phyloP scores from a whole-genome alignment of 805 yeast genomes.

The Ogataea populi-albae region DNA sequence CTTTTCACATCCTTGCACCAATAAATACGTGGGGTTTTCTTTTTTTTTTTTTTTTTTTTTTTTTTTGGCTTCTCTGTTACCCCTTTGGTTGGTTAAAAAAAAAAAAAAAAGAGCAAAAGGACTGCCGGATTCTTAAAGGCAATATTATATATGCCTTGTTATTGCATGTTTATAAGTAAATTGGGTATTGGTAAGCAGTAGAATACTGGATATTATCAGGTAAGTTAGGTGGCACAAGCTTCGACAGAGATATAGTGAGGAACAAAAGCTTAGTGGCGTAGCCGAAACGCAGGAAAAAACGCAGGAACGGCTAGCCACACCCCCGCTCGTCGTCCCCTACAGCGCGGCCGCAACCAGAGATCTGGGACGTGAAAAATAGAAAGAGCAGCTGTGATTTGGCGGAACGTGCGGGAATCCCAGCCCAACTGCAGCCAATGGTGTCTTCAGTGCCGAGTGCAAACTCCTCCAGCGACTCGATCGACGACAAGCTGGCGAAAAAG shows the following conservation, averaged over 20 bases:
- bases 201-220: no score
- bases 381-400: background rate
- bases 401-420: no score
- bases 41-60: background rate
- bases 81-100: background rate
- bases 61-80: background rate
- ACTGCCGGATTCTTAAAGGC: no score
- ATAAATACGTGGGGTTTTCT: background rate
- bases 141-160: no score
- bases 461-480: conserved; percentile 7
- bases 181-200: no score
- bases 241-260: no score
- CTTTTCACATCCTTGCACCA: background rate
- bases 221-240: no score
- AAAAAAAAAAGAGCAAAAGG: background rate
- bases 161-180: no score
- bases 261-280: no score
- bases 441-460: conserved; percentile 4
- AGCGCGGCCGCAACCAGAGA: background rate
- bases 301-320: conserved; percentile 1
- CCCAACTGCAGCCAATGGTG: conserved; percentile 5
- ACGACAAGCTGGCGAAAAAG: conserved; percentile 6
- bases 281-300: no score
- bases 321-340: conserved; percentile 1
- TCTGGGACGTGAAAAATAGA: conserved; percentile 2